These are phyloP conservation scores for Roridomyces roridus DNA, from an alignment of 768 basidiomycete genomes.

Conservation along the genomic window DNA sequence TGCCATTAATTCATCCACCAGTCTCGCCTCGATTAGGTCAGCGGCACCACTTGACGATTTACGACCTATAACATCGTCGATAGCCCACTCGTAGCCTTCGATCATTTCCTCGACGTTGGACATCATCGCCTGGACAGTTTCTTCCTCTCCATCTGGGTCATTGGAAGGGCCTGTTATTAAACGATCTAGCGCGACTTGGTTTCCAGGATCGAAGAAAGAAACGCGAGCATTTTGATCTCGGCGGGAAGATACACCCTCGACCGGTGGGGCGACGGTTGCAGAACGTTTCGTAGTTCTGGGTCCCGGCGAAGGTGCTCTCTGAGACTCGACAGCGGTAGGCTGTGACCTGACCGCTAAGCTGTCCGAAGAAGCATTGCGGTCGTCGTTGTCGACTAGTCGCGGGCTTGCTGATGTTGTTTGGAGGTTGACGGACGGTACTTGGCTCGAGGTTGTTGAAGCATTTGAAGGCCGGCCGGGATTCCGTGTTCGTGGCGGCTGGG, in stretches of 20 bases:
- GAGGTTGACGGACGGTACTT: slow-evolving; percentile 30
- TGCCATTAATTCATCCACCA: slow-evolving; percentile 90
- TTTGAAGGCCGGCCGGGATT: slow-evolving; percentile 50
- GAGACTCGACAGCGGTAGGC: slow-evolving; percentile 29
- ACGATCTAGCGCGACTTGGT: slow-evolving; percentile 76
- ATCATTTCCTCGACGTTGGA: slow-evolving; percentile 97
- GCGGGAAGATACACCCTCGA: slow-evolving; percentile 46
- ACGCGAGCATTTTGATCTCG: slow-evolving; percentile 74
- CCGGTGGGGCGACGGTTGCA: slow-evolving; percentile 24
- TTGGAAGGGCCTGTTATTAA: slow-evolving; percentile 60
- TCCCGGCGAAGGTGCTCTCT: slow-evolving; percentile 28
- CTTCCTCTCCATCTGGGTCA: slow-evolving; percentile 68
- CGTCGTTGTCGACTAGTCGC: slow-evolving; percentile 7
- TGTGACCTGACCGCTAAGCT: slow-evolving; percentile 21
- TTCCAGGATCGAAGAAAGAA: slow-evolving; percentile 82
- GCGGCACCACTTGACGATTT: slow-evolving; percentile 75
- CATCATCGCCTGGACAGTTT: slow-evolving; percentile 81
- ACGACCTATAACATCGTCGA: slow-evolving; percentile 73
- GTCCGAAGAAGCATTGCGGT: slow-evolving; percentile 27
- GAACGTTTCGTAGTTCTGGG: slow-evolving; percentile 20
- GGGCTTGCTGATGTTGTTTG: slow-evolving; percentile 17
- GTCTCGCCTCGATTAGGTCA: slow-evolving; percentile 89
- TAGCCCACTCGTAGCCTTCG: slow-evolving; percentile 97
- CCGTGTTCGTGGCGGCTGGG: slow-evolving; percentile 38
- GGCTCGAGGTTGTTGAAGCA: slow-evolving; percentile 45